Base-by-base conservation (phyloP, 306 rosid species). In the Vigna unguiculata region DNA sequence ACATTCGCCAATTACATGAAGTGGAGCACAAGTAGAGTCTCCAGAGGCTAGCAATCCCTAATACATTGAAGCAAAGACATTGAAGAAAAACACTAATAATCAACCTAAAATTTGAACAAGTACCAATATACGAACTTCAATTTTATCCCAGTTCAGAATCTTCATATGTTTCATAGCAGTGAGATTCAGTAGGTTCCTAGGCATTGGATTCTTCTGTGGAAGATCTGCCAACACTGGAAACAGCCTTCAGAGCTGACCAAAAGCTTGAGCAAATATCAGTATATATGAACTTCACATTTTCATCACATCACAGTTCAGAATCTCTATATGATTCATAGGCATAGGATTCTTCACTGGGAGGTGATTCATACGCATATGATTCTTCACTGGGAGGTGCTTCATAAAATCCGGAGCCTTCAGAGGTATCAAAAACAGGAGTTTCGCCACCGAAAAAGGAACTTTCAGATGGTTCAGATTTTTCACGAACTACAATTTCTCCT, bases 241-340 rank as follows among this genome's bases (percentile, higher is more conserved):
- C 70, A 64, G 9, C 62, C 68, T 58, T 14, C 65, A 34, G 86
- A 78, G 77, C 81, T 20, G 79, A 55, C 19, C 9, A n/a, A 32
- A 61, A 36, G 34, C 34, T 63, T 63, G 68, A 52, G 74, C 53
- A 36, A 64, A 38, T 43, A 64, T 46, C 63, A 24, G 49, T 21
- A 10, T 21, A 10, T 12, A 28, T 65, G 60, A 73, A 66, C 61
- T 32, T 36, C 28, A 62, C 13, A 66, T 43, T 22, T 84, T 86
- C 83, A 80, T 80, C 96, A 4, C 83, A 81, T 80, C 96, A 4
- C 9, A 91, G 79, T 77, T 91, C 96, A 20, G 87, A 85, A 77
- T 85, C 70, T 65, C 78, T 85, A 13, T 81, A 58, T 20, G 83
- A 32, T 75, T 80, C 88, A 41, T 75, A 81, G 82, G 46, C 48